These are phyloP conservation scores for Acer campestre DNA, from an alignment of 345 rosid genomes.

Conservation along the genomic window DNA sequence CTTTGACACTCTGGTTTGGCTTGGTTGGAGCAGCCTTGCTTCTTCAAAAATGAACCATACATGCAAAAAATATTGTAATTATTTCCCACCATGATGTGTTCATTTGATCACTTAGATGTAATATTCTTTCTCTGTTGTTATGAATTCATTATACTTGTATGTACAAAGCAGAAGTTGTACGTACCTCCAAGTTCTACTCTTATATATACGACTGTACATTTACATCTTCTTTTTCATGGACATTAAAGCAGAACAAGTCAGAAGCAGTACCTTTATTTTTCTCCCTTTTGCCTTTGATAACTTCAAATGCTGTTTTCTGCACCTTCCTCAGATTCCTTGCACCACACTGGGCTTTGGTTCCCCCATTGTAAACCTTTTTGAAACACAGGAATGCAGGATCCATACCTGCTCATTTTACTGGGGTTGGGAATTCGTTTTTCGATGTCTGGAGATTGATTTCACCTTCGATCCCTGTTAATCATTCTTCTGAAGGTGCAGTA, in stretches of 20 bases:
- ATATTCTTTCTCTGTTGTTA: neutral
- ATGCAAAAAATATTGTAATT: constrained; percentile 3
- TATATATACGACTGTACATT: neutral
- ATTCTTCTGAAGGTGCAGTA: neutral
- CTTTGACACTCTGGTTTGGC: constrained; percentile 76
- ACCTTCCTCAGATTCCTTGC: neutral
- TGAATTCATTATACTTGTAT: too few species aligned
- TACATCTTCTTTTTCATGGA: too few species aligned
- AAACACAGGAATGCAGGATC: neutral
- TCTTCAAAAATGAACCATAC: constrained; percentile 55
- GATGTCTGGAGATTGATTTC: neutral
- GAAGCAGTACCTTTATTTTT: neutral
- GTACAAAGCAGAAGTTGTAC: constrained; percentile 1
- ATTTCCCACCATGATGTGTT: constrained; percentile 11
- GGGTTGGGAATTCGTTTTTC: neutral
- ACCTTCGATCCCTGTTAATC: neutral
- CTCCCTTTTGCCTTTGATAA: neutral
- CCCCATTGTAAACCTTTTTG: neutral
- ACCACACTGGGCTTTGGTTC: neutral
- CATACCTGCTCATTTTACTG: neutral
- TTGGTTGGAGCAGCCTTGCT: constrained; percentile 87
- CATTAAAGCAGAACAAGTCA: neutral
- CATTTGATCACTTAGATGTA: constrained; percentile 36
- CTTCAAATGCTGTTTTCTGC: neutral
- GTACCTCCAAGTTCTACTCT: neutral